These are phyloP conservation scores for Lachnellula willkommii DNA, from an alignment of 2,329 filamentous ascomycete species.

Conservation along the genomic window DNA sequence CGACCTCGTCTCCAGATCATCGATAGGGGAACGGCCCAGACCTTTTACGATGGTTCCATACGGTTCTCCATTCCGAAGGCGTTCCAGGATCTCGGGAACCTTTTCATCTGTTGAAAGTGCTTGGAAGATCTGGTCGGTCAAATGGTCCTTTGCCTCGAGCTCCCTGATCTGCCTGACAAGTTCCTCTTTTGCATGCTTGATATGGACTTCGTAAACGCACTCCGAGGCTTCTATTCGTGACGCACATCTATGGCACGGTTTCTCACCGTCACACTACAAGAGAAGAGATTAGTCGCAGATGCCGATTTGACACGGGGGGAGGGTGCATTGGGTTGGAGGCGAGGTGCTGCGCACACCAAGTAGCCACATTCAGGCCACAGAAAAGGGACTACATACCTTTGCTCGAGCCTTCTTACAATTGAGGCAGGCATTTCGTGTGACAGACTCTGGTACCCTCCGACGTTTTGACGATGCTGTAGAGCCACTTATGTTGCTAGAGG, in stretches of 20 bases:
- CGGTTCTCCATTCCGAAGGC: slow-evolving; percentile 27
- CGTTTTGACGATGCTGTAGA: slow-evolving; percentile 21
- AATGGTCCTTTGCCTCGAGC: slow-evolving; percentile 25
- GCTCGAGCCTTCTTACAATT: slow-evolving; percentile 34
- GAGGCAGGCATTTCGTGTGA: slow-evolving; percentile 33
- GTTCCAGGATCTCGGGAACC: slow-evolving; percentile 27
- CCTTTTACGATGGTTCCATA: slow-evolving; percentile 28
- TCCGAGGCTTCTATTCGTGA: slow-evolving; percentile 22
- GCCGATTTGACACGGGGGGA: not conserved
- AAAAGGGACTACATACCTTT: slow-evolving; percentile 27
- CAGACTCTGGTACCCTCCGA: slow-evolving; percentile 30
- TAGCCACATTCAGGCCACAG: not conserved
- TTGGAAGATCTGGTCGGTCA: slow-evolving; percentile 28
- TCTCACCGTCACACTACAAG: slow-evolving; percentile 32
- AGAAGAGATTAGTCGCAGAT: slow-evolving; percentile 9
- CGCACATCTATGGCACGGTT: slow-evolving; percentile 31
- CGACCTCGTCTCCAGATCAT: slow-evolving; percentile 21
- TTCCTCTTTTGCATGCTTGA: slow-evolving; percentile 33
- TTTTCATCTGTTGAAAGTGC: slow-evolving; percentile 27
- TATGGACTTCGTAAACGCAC: slow-evolving; percentile 32
- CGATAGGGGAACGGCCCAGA: slow-evolving; percentile 22
- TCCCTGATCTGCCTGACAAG: slow-evolving; percentile 31
- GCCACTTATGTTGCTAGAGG: slow-evolving; percentile 2
- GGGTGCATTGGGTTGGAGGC: not conserved
- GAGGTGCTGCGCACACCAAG: not conserved